Evolutionary conservation across 2,329 filamentous ascomycete species (phyloP), one percentile per base, ranked within the genome.

Genomic region (Trichoderma asperellum): DNA sequence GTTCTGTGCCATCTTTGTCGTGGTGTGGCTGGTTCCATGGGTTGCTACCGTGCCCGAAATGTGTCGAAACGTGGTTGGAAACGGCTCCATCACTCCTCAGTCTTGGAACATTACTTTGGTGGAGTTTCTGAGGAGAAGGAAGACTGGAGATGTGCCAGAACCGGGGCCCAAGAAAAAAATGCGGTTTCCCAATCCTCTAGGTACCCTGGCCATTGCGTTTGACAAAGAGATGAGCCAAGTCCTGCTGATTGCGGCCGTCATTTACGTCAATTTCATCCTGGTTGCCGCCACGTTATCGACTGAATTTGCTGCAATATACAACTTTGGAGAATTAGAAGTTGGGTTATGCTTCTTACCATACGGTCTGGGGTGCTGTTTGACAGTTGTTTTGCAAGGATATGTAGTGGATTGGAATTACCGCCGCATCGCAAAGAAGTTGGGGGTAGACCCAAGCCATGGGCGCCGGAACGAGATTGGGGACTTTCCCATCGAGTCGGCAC

Each of bases 321-420:
- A 79, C 24, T 87, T 83, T 70, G 81, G 82, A 72, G 81, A 86
- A 55, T 77, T 88, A 14, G 78, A 85, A 71, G 80, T 86, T 34
- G 86, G 86, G 2, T 79, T 88, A 2, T 86, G 86, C 72, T 88
- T 85, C 73, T 79, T 88, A 14, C 85, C 86, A 0, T 84, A 87
- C 63, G 86, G 86, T 0, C 74, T 83, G 2, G 85, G 85, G 4
- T 86, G 83, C 69, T 84, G 81, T 49, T 70, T 82, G 11, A 82
- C 85, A 1, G 82, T 84, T 14, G 73, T 87, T 32, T 76, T 77
- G n/a, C 86, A 87, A 71, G 91, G 92, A 5, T 84, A 84, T 72
- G 75, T 87, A 6, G 80, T 87, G 59, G 86, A 88, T 77, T 89
- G 87, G 83, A 94, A 94, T 77, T 96, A 92, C 77, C 84, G 88